These are phyloP conservation scores for Megacollybia platyphylla DNA, from an alignment of 1,284 basidiomycete species.

Conservation along the genomic window DNA sequence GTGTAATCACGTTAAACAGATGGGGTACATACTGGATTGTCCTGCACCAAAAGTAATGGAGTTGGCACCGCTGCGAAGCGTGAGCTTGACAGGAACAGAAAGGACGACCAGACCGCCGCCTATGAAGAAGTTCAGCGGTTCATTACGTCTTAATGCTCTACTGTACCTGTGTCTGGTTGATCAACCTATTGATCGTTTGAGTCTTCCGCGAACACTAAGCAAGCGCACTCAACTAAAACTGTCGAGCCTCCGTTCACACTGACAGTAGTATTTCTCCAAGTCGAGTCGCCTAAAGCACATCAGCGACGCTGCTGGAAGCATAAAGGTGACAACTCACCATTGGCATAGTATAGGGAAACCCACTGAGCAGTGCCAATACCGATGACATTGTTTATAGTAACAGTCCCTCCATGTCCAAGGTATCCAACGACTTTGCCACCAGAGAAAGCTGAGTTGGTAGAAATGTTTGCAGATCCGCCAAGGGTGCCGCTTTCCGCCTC, in stretches of 20 bases:
- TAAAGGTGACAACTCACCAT: conserved; percentile 18
- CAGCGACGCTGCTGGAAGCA: background rate
- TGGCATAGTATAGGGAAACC: conserved; percentile 47
- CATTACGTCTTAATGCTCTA: too few species aligned
- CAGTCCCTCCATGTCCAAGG: conserved; percentile 43
- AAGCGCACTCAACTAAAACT: conserved; percentile 39
- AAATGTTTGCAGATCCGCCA: conserved; percentile 31
- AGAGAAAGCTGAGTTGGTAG: conserved; percentile 34
- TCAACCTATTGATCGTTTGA: too few species aligned
- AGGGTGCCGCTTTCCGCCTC: conserved; percentile 42
- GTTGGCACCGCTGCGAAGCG: conserved; percentile 36
- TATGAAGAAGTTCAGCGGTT: conserved; percentile 7
- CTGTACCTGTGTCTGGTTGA: too few species aligned
- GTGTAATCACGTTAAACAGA: conserved; percentile 1
- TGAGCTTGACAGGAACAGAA: conserved; percentile 43
- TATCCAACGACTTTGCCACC: conserved; percentile 42
- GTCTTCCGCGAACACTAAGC: too few species aligned
- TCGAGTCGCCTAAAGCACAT: conserved; percentile 26
- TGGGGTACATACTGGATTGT: conserved; percentile 28
- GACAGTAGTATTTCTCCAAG: conserved; percentile 43
- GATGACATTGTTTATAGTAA: conserved; percentile 45
- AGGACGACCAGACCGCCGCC: conserved; percentile 38
- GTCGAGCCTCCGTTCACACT: conserved; percentile 46
- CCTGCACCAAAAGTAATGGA: conserved; percentile 35
- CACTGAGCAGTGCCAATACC: conserved; percentile 42